Evolutionary conservation across 192 early-diverging fungal genomes (phyloP), one percentile per base, ranked within the genome.

Genomic region (Obelidium mucronatum): DNA sequence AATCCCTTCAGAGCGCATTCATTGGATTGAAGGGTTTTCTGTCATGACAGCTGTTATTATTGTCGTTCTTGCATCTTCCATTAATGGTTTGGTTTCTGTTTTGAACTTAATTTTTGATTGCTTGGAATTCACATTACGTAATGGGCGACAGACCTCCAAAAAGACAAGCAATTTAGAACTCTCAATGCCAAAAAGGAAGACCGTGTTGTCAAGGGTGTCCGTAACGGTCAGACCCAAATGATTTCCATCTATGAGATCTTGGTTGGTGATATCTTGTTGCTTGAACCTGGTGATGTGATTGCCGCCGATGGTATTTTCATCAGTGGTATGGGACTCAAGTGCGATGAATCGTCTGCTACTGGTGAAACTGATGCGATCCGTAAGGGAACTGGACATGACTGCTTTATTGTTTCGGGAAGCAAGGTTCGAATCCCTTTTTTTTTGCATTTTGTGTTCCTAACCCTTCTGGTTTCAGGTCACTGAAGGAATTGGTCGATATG

Each of bases 231-330:
- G 30, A 92, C 90, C 64, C 80, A 90, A 31, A 83, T 92, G 72
- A 85, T 99, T 54, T 90, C 92, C 51, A 85, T 94, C 73, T 86
- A 87, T 76, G 92, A 95, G 33, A 64, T 99, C 42, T 85, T 94
- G 74, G 95, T 96, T 28, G 97, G 97, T 31, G 96, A 99, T 78
- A 87, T 99, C 63, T 72, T 94, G 74, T 79, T 92, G 48, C 77
- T 99, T 60, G 94, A 95, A 74, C 92, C 94, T 3, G 97, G 97
- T 69, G 97, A 97, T 80, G 92, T 98, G n/a, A 73, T 97, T 28
- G 91, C 94, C 1, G 96, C 95, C 15, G 97, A 99, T 79, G 96
- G 94, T 76, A 80, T 98, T 52, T 89, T 90, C 63, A 75, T 97
- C 42, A 77, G 78, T 48, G 94, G 92, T 22, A 92, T 92, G 80